Base-by-base conservation (phyloP, 140 eudicot species). In the Cichorium intybus region DNA sequence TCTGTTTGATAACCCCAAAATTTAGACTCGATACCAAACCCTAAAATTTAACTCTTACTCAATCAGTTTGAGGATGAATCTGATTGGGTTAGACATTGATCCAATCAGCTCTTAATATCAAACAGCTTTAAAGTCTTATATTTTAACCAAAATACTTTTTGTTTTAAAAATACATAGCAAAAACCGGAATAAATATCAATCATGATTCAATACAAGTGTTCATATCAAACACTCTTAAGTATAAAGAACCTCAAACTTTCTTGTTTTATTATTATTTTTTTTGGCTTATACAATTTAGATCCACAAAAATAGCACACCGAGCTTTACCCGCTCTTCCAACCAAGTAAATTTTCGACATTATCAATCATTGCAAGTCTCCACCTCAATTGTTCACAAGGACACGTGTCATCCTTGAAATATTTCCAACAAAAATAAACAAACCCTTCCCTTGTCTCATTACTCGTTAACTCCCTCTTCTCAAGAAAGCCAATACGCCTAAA, bases 401-500 rank as follows among this genome's bases (percentile, higher is more conserved):
- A 64, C 5, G 39, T 16, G 26, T 67, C n/a, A 74, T 53, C 64
- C 51, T 51, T 28, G 14, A n/a, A 66, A 49, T 15, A 6, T 48
- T 35, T 56, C 7, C 20, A 45, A 24, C 20, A 21, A 52, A 53
- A 53, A 18, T 15, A 15, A 33, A 23, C 1, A 31, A 65, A 15
- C n/a, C n/a, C n/a, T n/a, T n/a, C n/a, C n/a, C n/a, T 7, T 37
- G 68, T 71, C 7, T 48, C 31, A 76, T n/a, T n/a, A n/a, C n/a
- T n/a, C n/a, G n/a, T n/a, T n/a, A n/a, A 57, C 68, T 80, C 8
- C 80, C 67, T 75, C 95, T 81, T 74, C 87, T 87, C 75, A 89
- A 76, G 78, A 73, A 93, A 35, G 99, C 94, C 29, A 81, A 59
- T 21, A 93, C 86, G 8, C 97, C 95, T 73, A 93, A 70, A 10